Base-by-base conservation (phyloP, 129 eudicot species). In the Arctium lappa region DNA sequence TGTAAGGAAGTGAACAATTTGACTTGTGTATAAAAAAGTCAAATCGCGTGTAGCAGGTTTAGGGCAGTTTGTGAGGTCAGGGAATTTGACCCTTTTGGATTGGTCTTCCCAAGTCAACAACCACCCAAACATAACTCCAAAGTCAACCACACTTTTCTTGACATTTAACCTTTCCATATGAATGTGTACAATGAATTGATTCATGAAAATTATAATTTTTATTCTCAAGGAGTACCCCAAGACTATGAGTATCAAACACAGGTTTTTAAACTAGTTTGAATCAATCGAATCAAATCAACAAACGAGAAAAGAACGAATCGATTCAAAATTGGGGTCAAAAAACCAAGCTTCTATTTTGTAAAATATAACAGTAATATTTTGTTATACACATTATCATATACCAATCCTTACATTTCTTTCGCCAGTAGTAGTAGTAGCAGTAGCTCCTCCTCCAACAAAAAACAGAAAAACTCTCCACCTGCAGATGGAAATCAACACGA, bases 31-130 rank as follows among this genome's bases (percentile, higher is more conserved):
- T 32, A 70, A 46, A 46, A 62, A 79, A 18, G 84, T 84, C 87
- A 84, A 84, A 50, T 74, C 73, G 86, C 86, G 87, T 84, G 89
- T 70, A 78, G 81, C 80, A 86, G 91, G 92, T 81, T 72, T 53
- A 70, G 78, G 69, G 29, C 9, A 79, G 60, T 44, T 82, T 72
- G 75, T 86, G 87, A 80, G 73, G 86, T 89, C 88, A 86, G 40
- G 83, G 83, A 84, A 81, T 81, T 88, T 84, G 90, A 89, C 90
- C 38, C 81, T 75, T 78, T 37, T 74, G 82, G 76, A 79, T 22
- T 74, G 32, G 22, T 79, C 80, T 63, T 42, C 62, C 44, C 8
- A 79, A 85, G 86, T 78, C 86, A 78, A 83, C 56, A 53, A 33
- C 69, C 30, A 40, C 72, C 74, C 32, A 60, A 78, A 83, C 77